Base-by-base conservation (phyloP, 2,329 filamentous ascomycete species). In the Colletotrichum phormii region DNA sequence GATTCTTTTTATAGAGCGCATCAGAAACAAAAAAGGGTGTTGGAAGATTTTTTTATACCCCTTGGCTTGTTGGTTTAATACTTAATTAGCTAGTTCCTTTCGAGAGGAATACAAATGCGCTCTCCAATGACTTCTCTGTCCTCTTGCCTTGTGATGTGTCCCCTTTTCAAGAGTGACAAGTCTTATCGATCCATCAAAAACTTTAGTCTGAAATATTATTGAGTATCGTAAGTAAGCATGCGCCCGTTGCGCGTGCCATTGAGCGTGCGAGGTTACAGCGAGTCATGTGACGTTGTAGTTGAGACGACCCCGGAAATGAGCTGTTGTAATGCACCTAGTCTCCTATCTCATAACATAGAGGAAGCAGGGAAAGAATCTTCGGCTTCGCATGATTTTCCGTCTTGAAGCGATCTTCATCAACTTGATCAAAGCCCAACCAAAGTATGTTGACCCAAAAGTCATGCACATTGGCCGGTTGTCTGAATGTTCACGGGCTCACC, bases 31-130 rank as follows among this genome's bases (percentile, higher is more conserved):
- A 26, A 68, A 31, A 35, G 29, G 29, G 57, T 64, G 42, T 68
- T 53, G 46, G 55, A 59, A 61, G 31, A 42, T 42, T 42, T 42
- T 35, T 42, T 55, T 54, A 63, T 51, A 74, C 71, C 70, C 73
- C 62, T 62, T 73, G 71, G 73, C 61, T 73, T 71, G 71, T 73
- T 67, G 42, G 42, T 33, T 51, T 64, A 73, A 73, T 74, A 73
- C 58, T 74, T 70, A 71, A 70, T 69, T 64, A 64, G 60, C 37
- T 58, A 57, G 15, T 33, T 22, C 60, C 57, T 42, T 24, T 31
- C 22, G 18, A 68, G 58, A 37, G 53, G 61, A 58, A 71, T 54
- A 55, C 46, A 62, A 66, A 71, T 54, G 67, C 58, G 55, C 67
- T 67, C 46, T 70, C 29, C 13, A 46, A 57, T 60, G 31, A 18